phyloP scores from a whole-genome alignment of 78 protist genomes.

The Emiliania huxleyi region DNA sequence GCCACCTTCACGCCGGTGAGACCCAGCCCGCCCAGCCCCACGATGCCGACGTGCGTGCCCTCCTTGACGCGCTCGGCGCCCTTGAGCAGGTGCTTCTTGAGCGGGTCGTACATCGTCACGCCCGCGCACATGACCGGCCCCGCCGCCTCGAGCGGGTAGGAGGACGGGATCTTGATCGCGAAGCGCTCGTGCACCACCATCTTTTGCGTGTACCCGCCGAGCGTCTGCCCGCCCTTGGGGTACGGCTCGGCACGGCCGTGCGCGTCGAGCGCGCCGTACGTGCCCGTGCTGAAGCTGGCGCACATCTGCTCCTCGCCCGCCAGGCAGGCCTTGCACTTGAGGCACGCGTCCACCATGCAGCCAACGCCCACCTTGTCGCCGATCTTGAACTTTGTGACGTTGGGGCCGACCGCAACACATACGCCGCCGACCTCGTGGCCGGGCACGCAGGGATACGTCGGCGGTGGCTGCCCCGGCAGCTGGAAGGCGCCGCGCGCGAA shows the following conservation, averaged over 20 bases:
- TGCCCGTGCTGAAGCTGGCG: neutral
- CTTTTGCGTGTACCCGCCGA: slow-evolving; percentile 38
- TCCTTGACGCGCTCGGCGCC: neutral
- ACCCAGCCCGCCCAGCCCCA: slow-evolving; percentile 39
- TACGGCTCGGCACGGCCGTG: neutral
- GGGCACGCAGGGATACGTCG: slow-evolving; percentile 54
- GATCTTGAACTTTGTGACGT: neutral
- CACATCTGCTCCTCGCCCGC: slow-evolving; percentile 45
- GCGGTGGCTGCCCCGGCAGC: too few species aligned
- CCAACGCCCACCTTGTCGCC: slow-evolving; percentile 59
- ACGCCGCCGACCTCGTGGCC: slow-evolving; percentile 59
- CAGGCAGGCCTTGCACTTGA: slow-evolving; percentile 32
- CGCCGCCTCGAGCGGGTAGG: slow-evolving; percentile 26
- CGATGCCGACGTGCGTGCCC: neutral
- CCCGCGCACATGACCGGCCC: slow-evolving; percentile 70
- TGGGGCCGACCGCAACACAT: neutral
- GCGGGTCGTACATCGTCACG: slow-evolving; percentile 54
- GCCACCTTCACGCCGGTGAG: slow-evolving; percentile 8
- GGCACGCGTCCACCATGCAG: slow-evolving; percentile 44
- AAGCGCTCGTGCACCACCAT: slow-evolving; percentile 17
- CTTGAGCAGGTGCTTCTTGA: neutral
- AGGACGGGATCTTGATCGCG: slow-evolving; percentile 19
- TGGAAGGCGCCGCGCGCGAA: too few species aligned
- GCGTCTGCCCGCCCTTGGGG: neutral
- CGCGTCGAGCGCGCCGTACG: neutral